Conservation (phyloP, 2,329 filamentous ascomycete genomes). For the Trichoderma arundinaceum region DNA sequence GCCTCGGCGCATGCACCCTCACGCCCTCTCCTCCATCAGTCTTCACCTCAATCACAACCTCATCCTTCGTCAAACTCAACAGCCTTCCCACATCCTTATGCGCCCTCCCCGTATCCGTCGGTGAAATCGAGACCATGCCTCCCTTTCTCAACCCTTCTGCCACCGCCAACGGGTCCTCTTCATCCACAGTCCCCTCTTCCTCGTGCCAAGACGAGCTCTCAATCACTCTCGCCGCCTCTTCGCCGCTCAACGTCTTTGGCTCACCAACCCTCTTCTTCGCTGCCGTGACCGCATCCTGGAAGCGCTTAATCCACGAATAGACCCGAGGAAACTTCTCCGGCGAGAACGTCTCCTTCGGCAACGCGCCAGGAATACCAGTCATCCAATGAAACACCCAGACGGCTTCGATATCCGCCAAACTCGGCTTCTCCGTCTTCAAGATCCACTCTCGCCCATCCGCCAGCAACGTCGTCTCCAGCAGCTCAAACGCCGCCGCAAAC, state of each 20-base stretch:
- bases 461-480: constrained; percentile 67
- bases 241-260: constrained; percentile 55
- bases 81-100: constrained; percentile 64
- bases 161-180: constrained; percentile 52
- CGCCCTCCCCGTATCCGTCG: constrained; percentile 65
- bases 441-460: constrained; percentile 72
- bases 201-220: constrained; percentile 54
- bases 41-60: constrained; percentile 63
- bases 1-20: constrained; percentile 65
- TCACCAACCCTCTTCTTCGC: constrained; percentile 47
- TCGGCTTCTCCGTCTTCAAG: constrained; percentile 56
- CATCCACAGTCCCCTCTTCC: constrained; percentile 51
- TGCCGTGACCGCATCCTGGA: constrained; percentile 54
- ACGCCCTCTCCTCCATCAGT: constrained; percentile 51
- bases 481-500: constrained; percentile 58
- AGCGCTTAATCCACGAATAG: constrained; percentile 69
- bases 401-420: constrained; percentile 71
- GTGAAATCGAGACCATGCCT: constrained; percentile 62
- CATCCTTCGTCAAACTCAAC: constrained; percentile 56
- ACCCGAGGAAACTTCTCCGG: constrained; percentile 61
- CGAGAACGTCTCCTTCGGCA: constrained; percentile 60
- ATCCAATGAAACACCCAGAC: constrained; percentile 74
- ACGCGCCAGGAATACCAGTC: constrained; percentile 57
- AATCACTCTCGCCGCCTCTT: constrained; percentile 58
- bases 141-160: constrained; percentile 59